Base-by-base conservation (phyloP, 352 stramenopile genomes). In the Phytophthora aleatoria region DNA sequence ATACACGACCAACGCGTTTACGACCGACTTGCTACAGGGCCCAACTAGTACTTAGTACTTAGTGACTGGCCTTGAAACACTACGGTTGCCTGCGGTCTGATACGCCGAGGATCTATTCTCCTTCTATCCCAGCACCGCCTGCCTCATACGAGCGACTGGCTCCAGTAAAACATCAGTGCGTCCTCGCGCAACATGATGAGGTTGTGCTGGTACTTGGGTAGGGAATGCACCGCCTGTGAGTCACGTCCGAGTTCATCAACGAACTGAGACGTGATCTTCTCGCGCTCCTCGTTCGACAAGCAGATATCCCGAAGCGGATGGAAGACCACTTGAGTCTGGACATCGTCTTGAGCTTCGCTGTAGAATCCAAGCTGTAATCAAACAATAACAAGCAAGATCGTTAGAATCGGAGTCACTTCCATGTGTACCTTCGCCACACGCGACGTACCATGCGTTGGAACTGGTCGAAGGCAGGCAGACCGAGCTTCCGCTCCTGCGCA, bases 81-180 rank as follows among this genome's bases (percentile, higher is more conserved):
- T 59, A 67, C 33, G 39, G 41, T 61, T 57, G 48, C 49, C 56
- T 60, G 31, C 27, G 53, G 36, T 42, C 53, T 64, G 30, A 10
- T 57, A 47, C 48, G 16, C 56, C 50, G 39, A 64, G 49, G 53
- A 57, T 72, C 58, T 68, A 61, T 63, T 61, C 12, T 59, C 39
- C 49, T n/a, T 55, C 43, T 50, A 45, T 57, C 51, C 31, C 39
- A 44, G 36, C n/a, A 24, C 28, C 35, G 72, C 20, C 20, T 20
- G 15, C 36, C 41, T 81, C 55, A 81, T 64, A 81, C 73, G 33
- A 92, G 69, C 47, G 81, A 92, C 73, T 92, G 84, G 67, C 84
- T 95, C 86, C 86, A 95, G 61, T 91, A 93, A 55, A 86, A 92
- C 86, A 95, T 93, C 56, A 95, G 72, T 20, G 86, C 86, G 59